Evolutionary conservation across 2,329 filamentous ascomycete species (phyloP).

Genomic region (Neodidymelliopsis sp.): DNA sequence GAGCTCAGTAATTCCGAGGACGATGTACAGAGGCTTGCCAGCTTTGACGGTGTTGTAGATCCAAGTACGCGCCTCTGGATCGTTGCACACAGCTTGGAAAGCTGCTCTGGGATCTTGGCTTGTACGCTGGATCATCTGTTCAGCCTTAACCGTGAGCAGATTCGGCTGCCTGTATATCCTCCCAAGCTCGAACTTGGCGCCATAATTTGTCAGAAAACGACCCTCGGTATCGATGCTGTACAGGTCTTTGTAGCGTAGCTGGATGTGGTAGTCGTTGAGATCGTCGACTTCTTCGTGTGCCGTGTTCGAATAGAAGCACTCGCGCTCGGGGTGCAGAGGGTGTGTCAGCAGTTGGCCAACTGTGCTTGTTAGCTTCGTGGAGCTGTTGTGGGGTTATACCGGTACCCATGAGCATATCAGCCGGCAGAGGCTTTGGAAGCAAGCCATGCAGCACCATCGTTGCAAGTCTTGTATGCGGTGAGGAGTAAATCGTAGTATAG

Average conservation of each 20-base stretch:
- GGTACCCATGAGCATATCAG: constrained; percentile 35
- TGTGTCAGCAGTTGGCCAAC: constrained; percentile 49
- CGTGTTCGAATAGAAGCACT: constrained; percentile 46
- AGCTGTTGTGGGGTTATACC: constrained; percentile 7
- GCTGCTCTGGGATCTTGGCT: constrained; percentile 36
- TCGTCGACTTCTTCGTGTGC: constrained; percentile 46
- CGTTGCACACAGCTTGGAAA: constrained; percentile 44
- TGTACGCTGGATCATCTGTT: constrained; percentile 50
- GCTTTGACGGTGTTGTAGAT: constrained; percentile 38
- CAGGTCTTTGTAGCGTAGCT: constrained; percentile 49
- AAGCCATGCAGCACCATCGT: constrained; percentile 47
- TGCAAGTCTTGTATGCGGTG: background rate
- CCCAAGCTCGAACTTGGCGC: constrained; percentile 49
- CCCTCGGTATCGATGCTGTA: constrained; percentile 49
- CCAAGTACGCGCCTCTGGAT: constrained; percentile 45
- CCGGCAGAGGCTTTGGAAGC: constrained; percentile 47
- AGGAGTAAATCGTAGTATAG: background rate
- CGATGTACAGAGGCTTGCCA: constrained; percentile 43
- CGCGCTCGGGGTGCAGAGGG: constrained; percentile 47
- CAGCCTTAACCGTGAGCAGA: constrained; percentile 44
- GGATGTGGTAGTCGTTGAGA: constrained; percentile 50
- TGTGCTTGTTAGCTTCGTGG: constrained; percentile 19
- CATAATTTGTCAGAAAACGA: constrained; percentile 49
- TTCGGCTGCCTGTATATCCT: constrained; percentile 48
- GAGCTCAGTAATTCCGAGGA: constrained; percentile 48